Conservation (phyloP, 169 alveolate genomes). For the Plasmodium coatneyi region DNA sequence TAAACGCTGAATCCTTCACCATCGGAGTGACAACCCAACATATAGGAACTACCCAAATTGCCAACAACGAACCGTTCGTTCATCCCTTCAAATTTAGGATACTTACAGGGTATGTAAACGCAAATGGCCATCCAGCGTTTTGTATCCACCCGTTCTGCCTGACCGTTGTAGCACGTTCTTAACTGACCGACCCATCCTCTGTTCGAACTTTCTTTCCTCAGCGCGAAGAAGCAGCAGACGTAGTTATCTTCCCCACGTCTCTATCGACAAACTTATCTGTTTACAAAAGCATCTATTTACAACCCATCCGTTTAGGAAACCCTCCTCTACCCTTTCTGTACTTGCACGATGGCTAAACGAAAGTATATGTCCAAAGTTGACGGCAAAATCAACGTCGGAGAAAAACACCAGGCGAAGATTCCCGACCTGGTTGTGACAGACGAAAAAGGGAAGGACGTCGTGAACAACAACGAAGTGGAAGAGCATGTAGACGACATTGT, state of each 20-base stretch:
- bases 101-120: not conserved
- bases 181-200: not conserved
- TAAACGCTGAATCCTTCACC: too few relatives aligned
- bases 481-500: not conserved
- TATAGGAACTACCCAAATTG: too few relatives aligned
- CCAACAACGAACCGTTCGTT: not conserved
- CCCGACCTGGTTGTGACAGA: conserved; percentile 33
- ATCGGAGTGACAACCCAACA: too few relatives aligned
- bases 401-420: conserved; percentile 60
- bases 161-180: not conserved
- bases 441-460: conserved; percentile 7
- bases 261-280: too few relatives aligned
- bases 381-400: conserved; percentile 65
- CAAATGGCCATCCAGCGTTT: not conserved
- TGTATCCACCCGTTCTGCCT: not conserved
- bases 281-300: too few relatives aligned
- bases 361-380: conserved; percentile 71
- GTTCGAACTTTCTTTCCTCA: not conserved
- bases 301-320: too few relatives aligned
- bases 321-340: too few relatives aligned
- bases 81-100: not conserved
- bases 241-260: too few relatives aligned
- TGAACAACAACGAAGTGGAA: not conserved
- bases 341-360: conserved; percentile 30
- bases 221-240: not conserved